Conservation (phyloP, 2,329 filamentous ascomycete species). For the Paraphaeosphaeria sporulosa region DNA sequence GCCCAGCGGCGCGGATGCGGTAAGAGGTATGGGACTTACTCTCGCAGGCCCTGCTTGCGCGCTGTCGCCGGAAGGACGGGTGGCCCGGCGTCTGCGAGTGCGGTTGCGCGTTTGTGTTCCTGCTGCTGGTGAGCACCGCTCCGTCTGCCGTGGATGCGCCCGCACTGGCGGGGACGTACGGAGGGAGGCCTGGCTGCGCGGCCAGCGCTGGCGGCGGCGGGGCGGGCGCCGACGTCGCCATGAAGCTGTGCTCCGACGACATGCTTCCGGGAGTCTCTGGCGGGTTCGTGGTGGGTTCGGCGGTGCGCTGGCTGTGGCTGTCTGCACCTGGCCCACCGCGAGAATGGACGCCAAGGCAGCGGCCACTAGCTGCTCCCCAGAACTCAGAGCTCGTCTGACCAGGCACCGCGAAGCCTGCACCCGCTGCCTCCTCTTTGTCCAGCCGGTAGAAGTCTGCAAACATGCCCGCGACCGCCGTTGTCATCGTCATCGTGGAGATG, state of each 20-base stretch:
- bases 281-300: conserved; percentile 13
- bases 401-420: conserved; percentile 4
- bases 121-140: conserved; percentile 25
- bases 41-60: conserved; percentile 48
- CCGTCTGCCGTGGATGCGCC: conserved; percentile 11
- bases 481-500: neutral
- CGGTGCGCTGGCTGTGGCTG: conserved; percentile 15
- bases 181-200: conserved; percentile 40
- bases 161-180: conserved; percentile 36
- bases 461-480: conserved; percentile 1
- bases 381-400: neutral
- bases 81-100: conserved; percentile 42
- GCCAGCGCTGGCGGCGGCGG: conserved; percentile 39
- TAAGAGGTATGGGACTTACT: conserved; percentile 38
- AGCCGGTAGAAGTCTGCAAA: conserved; percentile 1
- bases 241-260: conserved; percentile 51
- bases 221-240: conserved; percentile 40
- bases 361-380: neutral
- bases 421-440: conserved; percentile 9
- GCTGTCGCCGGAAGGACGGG: conserved; percentile 46
- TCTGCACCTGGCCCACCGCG: conserved; percentile 15
- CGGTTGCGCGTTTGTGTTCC: conserved; percentile 35
- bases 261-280: conserved; percentile 27
- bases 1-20: neutral
- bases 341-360: conserved; percentile 3